Base-by-base conservation (phyloP, 306 rosid genomes). In the Acacia confusa region DNA sequence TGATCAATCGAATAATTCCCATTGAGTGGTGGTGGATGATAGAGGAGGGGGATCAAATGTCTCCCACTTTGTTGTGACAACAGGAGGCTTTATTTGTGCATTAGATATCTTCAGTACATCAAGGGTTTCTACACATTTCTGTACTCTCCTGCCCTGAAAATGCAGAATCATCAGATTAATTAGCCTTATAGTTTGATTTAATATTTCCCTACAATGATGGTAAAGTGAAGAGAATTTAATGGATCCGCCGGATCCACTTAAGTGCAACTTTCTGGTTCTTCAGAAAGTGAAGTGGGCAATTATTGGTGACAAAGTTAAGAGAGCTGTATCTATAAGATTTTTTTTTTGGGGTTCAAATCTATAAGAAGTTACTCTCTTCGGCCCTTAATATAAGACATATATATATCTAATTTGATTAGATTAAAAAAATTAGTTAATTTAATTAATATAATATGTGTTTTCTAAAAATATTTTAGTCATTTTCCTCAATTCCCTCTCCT, bases 51-150 rank as follows among this genome's bases (percentile, higher is more conserved):
- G 75, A 72, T 91, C 92, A 77, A 94, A 92, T 10, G 90, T 90
- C 84, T 92, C 97, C 98, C 97, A 94, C 79, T 92, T 90, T 45
- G 97, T 88, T 25, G 98, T 87, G 9, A 91, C 92, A 69, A 91
- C 84, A 0, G 80, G 86, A 44, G 90, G 89, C 86, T 88, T 89
- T 52, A 83, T 87, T 52, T 75, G 83, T 50, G 92, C 92, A 83
- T 94, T 94, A 71, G 89, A 83, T 61, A 86, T 81, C 91, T 91
- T 92, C 36, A 90, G 55, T 25, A 4, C 70, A 78, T 94, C 98
- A 76, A 94, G 86, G 6, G 79, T 86, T 84, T 92, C 97, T 19
- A 92, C 97, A 77, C 93, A 85, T 76, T 91, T 92, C 75, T 91
- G 97, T 82, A 94, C 97, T 76, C 91, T 89, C 84, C 86, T 90